These are phyloP conservation scores for Amanita muscaria DNA, from an alignment of 768 basidiomycete species.

Conservation along the genomic window DNA sequence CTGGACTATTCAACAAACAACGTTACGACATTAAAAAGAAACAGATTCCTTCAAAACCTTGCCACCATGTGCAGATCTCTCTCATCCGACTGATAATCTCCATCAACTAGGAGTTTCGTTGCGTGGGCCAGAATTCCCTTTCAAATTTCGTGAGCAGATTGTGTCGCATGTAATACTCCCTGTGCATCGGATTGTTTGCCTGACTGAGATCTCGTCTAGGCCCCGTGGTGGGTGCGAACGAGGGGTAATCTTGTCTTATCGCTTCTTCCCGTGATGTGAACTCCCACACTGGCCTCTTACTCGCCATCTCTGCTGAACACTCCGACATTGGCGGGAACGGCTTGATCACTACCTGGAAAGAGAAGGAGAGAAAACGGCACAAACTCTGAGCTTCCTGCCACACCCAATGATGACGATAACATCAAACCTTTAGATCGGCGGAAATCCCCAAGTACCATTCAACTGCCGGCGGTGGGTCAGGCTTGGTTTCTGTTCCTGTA, in stretches of 20 bases:
- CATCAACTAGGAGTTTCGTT: not conserved
- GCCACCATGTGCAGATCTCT: too few species aligned
- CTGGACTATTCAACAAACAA: too few species aligned
- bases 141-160: not conserved
- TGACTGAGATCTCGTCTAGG: not conserved
- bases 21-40: too few species aligned
- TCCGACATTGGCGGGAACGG: slow-evolving; percentile 1
- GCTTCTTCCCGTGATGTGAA: slow-evolving; percentile 2
- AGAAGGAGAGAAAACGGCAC: too few species aligned
- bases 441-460: slow-evolving; percentile 8
- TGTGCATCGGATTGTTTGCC: not conserved
- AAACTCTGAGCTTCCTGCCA: not conserved
- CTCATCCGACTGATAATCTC: not conserved
- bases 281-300: slow-evolving; percentile 5
- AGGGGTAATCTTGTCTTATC: not conserved
- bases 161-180: slow-evolving; percentile 1
- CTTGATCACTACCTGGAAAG: slow-evolving; percentile 3
- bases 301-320: not conserved
- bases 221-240: not conserved
- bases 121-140: not conserved
- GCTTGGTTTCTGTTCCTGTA: not conserved
- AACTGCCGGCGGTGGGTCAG: not conserved
- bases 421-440: slow-evolving; percentile 3
- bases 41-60: too few species aligned
- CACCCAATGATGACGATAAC: not conserved